These are phyloP conservation scores for Russula sp. DNA, from an alignment of 768 basidiomycete species.

Conservation along the genomic window DNA sequence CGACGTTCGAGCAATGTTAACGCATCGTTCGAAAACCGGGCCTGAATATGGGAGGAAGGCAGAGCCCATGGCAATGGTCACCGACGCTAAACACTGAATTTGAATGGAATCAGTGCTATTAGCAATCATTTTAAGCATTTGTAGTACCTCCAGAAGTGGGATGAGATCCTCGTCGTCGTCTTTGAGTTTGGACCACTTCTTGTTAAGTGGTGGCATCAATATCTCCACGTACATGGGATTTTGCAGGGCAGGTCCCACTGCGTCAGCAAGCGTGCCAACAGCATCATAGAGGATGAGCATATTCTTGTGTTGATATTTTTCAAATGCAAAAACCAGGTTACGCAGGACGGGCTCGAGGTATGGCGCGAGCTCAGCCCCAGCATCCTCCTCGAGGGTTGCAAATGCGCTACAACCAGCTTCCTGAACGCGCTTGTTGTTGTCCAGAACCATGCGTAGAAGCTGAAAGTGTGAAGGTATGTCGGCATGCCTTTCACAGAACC, in stretches of 20 bases:
- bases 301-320: conserved; percentile 99
- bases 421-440: conserved; percentile 98
- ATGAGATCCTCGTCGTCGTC: conserved; percentile 92
- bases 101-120: neutral
- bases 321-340: conserved; percentile 92
- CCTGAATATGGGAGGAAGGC: conserved; percentile 84
- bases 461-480: conserved; percentile 29
- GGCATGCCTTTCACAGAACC: conserved; percentile 14
- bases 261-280: conserved; percentile 96
- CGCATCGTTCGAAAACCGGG: conserved; percentile 90
- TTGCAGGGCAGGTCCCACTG: conserved; percentile 82
- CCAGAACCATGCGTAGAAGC: conserved; percentile 95
- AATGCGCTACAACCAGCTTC: conserved; percentile 99
- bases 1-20: conserved; percentile 72
- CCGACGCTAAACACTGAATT: conserved; percentile 89
- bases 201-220: conserved; percentile 90
- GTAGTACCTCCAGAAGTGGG: conserved; percentile 83
- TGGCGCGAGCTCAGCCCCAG: conserved; percentile 80
- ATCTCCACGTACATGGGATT: conserved; percentile 88
- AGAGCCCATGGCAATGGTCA: conserved; percentile 90
- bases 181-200: conserved; percentile 82
- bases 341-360: conserved; percentile 92
- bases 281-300: conserved; percentile 98
- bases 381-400: conserved; percentile 97
- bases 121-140: neutral